Base-by-base conservation (phyloP, 2,329 filamentous ascomycete species). In the Blastomyces percursus region DNA sequence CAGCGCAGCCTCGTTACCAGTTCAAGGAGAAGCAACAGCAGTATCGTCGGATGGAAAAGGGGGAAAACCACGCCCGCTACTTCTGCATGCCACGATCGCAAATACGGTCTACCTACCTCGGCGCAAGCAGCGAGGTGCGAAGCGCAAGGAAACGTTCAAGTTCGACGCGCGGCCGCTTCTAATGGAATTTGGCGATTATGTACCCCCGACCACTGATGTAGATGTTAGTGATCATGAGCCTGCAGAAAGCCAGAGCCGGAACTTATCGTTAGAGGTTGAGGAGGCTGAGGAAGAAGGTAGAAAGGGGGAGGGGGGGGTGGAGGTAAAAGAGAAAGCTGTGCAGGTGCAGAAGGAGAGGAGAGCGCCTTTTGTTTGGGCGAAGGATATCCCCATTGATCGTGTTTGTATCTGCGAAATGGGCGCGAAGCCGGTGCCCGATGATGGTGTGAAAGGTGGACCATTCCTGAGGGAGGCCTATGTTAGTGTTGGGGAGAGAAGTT, bases 331-430 rank as follows among this genome's bases (percentile, higher is more conserved):
- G 24, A 44, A 52, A 66, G 70, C 56, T 69, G 71, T 12, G 71
- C 74, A 62, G 72, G 71, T 67, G 16, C 62, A 63, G 1, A 60
- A 80, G 44, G 69, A 80, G n/a, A 79, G 82, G 19, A 60, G 46
- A 38, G 11, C 46, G 7, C 72, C 74, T 0, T 85, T 86, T 66
- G 73, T 85, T 0, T 96, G 91, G 90, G 85, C 89, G 68, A 78
- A 84, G 61, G 76, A 84, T 59, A 78, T 93, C 30, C 77, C 78
- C 19, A 72, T 96, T n/a, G 84, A 90, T 62, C 83, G 79, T 63
- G 76, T 96, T 50, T 86, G 87, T 58, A 86, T 96, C 46, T 96
- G 91, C 72, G 86, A 84, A 71, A 96, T 96, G 92, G 91, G 92
- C 0, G 91, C 91, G 11, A 88, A 86, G 79, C 85, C 83, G 68